A percentile compares a stretch with the other conserved stretches of the same genome.
These are phyloP conservation scores for Terana coerulea DNA, from an alignment of 768 basidiomycete genomes.

Conservation along the genomic window DNA sequence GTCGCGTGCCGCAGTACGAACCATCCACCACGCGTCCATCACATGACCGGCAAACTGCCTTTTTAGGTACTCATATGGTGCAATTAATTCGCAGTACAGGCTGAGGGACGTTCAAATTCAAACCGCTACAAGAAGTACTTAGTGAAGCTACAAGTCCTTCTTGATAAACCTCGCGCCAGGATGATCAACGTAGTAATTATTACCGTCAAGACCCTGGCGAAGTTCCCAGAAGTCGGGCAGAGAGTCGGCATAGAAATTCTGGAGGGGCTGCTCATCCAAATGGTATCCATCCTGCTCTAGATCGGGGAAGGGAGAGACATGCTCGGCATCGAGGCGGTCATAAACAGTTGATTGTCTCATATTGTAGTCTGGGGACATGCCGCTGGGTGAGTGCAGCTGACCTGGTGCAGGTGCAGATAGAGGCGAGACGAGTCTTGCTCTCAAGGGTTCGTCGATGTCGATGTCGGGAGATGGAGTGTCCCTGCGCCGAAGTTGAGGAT, in stretches of 20 bases:
- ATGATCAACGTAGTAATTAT: slow-evolving; percentile 11
- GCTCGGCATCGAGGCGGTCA: neutral
- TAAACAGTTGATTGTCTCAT: neutral
- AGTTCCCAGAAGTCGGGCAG: slow-evolving; percentile 11
- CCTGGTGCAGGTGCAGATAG: neutral
- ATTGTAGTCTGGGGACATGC: neutral
- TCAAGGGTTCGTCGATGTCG: neutral
- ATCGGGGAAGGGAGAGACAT: slow-evolving; percentile 7
- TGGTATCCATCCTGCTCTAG: slow-evolving; percentile 6
- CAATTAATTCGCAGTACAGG: neutral
- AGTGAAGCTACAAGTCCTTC: neutral
- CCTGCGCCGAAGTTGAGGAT: no score
- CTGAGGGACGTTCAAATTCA: neutral
- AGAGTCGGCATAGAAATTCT: neutral
- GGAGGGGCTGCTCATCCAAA: neutral
- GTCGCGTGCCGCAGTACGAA: neutral
- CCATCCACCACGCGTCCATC: slow-evolving; percentile 8
- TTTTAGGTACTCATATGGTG: neutral
- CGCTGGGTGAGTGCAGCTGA: neutral
- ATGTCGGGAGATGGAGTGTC: neutral
- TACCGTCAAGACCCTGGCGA: neutral
- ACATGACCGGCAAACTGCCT: slow-evolving; percentile 7
- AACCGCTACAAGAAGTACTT: neutral
- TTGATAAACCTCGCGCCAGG: neutral
- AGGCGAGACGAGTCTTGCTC: slow-evolving; percentile 4